Conservation (phyloP, 805 yeast genomes). For the Pichia eremophila region DNA sequence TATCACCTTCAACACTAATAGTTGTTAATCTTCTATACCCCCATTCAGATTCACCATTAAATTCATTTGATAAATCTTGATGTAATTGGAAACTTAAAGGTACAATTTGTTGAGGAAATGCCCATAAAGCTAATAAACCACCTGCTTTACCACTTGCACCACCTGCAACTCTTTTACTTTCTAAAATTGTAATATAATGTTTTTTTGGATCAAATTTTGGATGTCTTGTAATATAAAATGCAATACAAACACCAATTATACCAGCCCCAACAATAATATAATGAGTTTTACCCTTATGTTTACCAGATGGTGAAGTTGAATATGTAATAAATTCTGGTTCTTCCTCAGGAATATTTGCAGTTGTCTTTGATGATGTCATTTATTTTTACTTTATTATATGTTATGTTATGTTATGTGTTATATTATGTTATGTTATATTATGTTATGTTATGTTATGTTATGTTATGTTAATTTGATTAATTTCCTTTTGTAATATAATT, state of each 20-base stretch:
- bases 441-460: too few relatives aligned
- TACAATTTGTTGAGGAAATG: conserved; percentile 91
- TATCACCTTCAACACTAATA: conserved; percentile 77
- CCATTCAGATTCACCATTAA: conserved; percentile 82
- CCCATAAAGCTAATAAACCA: conserved; percentile 90
- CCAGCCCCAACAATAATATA: conserved; percentile 91
- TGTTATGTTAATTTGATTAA: too few relatives aligned
- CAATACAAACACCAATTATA: conserved; percentile 91
- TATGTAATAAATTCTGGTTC: conserved; percentile 23
- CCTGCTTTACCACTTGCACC: conserved; percentile 98
- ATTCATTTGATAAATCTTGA: conserved; percentile 68
- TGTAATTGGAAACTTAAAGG: conserved; percentile 82
- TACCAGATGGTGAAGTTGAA: conserved; percentile 36
- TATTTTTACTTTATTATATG: too few relatives aligned
- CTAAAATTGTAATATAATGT: conserved; percentile 77
- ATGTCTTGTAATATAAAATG: conserved; percentile 78
- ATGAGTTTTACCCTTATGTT: conserved; percentile 56
- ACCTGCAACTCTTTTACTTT: conserved; percentile 88
- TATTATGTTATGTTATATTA: too few relatives aligned
- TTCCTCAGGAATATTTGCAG: conserved; percentile 6
- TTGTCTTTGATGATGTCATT: neutral
- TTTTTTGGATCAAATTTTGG: conserved; percentile 64
- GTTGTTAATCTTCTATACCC: conserved; percentile 87
- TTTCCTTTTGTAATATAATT: too few relatives aligned
- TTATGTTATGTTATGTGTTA: too few relatives aligned